phyloP scores from a whole-genome alignment of 2,329 filamentous ascomycete species.

The Tetracladium maxilliforme region DNA sequence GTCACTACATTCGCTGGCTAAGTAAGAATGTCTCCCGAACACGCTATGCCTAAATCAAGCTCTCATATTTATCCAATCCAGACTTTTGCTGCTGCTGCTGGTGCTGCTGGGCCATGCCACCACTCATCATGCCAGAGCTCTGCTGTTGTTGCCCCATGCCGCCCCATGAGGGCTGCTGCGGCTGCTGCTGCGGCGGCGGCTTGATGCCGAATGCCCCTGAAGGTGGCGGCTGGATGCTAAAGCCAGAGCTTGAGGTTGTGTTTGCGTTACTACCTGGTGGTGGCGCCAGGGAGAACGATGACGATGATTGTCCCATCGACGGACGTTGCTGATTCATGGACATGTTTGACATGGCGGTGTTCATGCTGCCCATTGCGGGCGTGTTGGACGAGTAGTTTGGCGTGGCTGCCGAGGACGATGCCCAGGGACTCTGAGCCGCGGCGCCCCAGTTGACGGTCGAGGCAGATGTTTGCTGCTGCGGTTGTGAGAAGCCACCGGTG shows the following conservation, averaged over 20 bases:
- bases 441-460: slow-evolving; percentile 37
- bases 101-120: slow-evolving; percentile 3
- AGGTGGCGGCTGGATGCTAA: slow-evolving; percentile 7
- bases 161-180: slow-evolving; percentile 13
- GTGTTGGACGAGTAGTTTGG: slow-evolving; percentile 16
- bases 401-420: slow-evolving; percentile 18
- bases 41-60: slow-evolving; percentile 16
- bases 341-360: slow-evolving; percentile 29
- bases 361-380: slow-evolving; percentile 20
- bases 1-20: slow-evolving; percentile 1
- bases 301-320: slow-evolving; percentile 17
- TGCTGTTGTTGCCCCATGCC: slow-evolving; percentile 11
- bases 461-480: slow-evolving; percentile 10
- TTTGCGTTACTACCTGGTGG: slow-evolving; percentile 22
- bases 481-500: slow-evolving; percentile 6
- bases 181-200: slow-evolving; percentile 4
- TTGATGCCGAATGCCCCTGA: slow-evolving; percentile 4
- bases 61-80: slow-evolving; percentile 40
- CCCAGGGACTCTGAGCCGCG: slow-evolving; percentile 31
- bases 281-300: slow-evolving; percentile 43
- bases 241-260: slow-evolving; percentile 4
- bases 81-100: slow-evolving; percentile 14
- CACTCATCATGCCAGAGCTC: slow-evolving; percentile 6
- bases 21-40: slow-evolving; percentile 2
- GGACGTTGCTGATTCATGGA: slow-evolving; percentile 28